Base-by-base conservation (phyloP, 1,139 yeast species). In the Hyphopichia fennica region DNA sequence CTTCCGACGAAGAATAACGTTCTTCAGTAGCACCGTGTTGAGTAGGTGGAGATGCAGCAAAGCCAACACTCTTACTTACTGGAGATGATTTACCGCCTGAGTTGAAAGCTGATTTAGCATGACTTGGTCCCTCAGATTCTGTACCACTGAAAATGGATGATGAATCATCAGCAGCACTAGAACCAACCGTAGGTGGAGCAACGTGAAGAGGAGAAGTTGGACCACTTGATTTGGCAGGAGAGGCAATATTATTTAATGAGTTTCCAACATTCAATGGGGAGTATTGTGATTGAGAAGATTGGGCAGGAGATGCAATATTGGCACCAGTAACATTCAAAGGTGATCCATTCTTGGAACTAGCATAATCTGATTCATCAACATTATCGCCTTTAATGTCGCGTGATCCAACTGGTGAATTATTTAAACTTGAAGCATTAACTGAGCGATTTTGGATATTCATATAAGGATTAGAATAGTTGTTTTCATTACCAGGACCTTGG, bases 21-120 rank as follows among this genome's bases (percentile, higher is more conserved):
- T 47, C 50, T 8, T 49, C 53, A 15, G 41, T 48, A 13, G 41
- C 50, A 7, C 41, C 47, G 13, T 39, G 39, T 14, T 50, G 49
- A 28, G 27, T 15, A 28, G 39, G 28, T 27, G 36, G 38, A 7
- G 42, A 37, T 1, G 34, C n/a, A 13, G 42, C 37, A 32, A 33
- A 34, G 20, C 40, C 35, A 15, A 38, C 40, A 33, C 32, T 37
- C 20, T 41, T 43, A 19, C 28, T 11, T 17, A 37, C 29, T 22
- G 38, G 28, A 3, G 25, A 25, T 10, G 23, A 22, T 11, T 25
- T 25, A 8, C 13, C 28, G 16, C 22, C 31, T 15, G 22, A 8
- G 6, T 27, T 35, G 10, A 25, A 23, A 4, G 22, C 18, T 10
- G 22, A 18, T 16, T 31, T 31, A 11, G 22, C 11, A 16, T 31